A percentile compares a stretch with the other conserved stretches of the same genome.
phyloP scores from a whole-genome alignment of 805 yeast genomes.

The Myxozyma neotropica region DNA sequence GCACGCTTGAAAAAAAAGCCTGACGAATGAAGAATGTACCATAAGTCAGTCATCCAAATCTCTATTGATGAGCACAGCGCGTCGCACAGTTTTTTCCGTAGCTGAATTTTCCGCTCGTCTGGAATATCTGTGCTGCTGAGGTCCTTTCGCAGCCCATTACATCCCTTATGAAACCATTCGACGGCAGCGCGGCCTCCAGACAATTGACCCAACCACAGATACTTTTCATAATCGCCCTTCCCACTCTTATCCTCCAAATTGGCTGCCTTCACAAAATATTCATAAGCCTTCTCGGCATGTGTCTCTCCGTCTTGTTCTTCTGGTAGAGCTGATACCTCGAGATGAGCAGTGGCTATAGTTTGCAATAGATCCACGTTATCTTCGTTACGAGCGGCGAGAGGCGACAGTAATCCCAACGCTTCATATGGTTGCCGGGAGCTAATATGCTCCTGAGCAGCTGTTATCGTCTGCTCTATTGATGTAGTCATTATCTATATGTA shows the following conservation, averaged over 20 bases:
- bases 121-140: slow-evolving; percentile 37
- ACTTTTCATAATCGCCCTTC: slow-evolving; percentile 70
- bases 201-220: slow-evolving; percentile 87
- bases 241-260: slow-evolving; percentile 45
- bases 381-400: neutral
- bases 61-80: slow-evolving; percentile 86
- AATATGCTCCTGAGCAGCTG: slow-evolving; percentile 6
- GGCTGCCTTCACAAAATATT: slow-evolving; percentile 47
- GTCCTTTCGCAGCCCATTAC: slow-evolving; percentile 52
- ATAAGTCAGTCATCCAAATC: slow-evolving; percentile 48
- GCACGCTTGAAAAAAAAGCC: too few species aligned
- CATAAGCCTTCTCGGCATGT: slow-evolving; percentile 73
- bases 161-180: slow-evolving; percentile 61
- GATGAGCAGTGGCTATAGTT: slow-evolving; percentile 68
- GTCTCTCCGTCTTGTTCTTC: slow-evolving; percentile 8
- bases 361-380: slow-evolving; percentile 38
- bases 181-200: slow-evolving; percentile 81
- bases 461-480: slow-evolving; percentile 2
- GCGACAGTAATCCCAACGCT: slow-evolving; percentile 14
- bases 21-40: slow-evolving; percentile 24
- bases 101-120: slow-evolving; percentile 40
- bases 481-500: neutral
- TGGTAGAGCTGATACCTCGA: slow-evolving; percentile 63
- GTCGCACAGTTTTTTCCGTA: slow-evolving; percentile 64
- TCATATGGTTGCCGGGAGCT: slow-evolving; percentile 10